Conservation (phyloP, 2,329 filamentous ascomycete genomes). For the Aspergillus pseudotamarii region DNA sequence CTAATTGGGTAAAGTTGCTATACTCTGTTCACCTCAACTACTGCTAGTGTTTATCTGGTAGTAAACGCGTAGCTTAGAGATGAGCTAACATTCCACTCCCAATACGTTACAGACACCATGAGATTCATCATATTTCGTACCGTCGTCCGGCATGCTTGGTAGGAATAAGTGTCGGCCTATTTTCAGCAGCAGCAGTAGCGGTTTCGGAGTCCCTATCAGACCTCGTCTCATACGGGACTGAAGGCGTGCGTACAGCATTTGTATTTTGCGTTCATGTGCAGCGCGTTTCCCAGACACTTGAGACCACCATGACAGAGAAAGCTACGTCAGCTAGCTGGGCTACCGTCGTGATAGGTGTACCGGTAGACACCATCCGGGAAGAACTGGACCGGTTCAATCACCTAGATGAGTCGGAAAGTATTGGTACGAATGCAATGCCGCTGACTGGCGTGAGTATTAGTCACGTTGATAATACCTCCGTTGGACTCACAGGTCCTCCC, state of each 20-base stretch:
- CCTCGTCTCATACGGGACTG: constrained; percentile 44
- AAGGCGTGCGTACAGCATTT: constrained; percentile 50
- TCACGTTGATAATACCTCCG: constrained; percentile 20
- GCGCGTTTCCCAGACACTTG: constrained; percentile 46
- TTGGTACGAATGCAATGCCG: too few relatives aligned
- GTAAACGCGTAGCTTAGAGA: too few relatives aligned
- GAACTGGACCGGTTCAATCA: constrained; percentile 13
- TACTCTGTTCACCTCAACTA: too few relatives aligned
- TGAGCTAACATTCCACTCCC: too few relatives aligned
- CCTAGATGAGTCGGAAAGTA: too few relatives aligned
- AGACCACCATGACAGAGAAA: constrained; percentile 20
- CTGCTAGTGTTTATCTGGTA: too few relatives aligned
- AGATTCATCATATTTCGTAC: constrained; percentile 19
- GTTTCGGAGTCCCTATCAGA: constrained; percentile 44
- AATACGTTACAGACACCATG: constrained; percentile 29
- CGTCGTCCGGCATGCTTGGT: constrained; percentile 28
- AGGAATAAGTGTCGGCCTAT: constrained; percentile 51
- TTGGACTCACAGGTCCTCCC: constrained; percentile 29
- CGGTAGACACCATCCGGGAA: constrained; percentile 10
- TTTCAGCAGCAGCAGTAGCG: constrained; percentile 48
- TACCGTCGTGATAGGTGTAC: constrained; percentile 12
- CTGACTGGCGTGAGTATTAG: constrained; percentile 25
- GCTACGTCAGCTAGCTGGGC: constrained; percentile 19
- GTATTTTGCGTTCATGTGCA: constrained; percentile 50
- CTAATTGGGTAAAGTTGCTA: constrained; percentile 47